Percentiles rank a stretch among this genome's conserved stretches.
Evolutionary conservation across 768 basidiomycete genomes (phyloP).

Genomic region (Rhodotorula graminis): DNA sequence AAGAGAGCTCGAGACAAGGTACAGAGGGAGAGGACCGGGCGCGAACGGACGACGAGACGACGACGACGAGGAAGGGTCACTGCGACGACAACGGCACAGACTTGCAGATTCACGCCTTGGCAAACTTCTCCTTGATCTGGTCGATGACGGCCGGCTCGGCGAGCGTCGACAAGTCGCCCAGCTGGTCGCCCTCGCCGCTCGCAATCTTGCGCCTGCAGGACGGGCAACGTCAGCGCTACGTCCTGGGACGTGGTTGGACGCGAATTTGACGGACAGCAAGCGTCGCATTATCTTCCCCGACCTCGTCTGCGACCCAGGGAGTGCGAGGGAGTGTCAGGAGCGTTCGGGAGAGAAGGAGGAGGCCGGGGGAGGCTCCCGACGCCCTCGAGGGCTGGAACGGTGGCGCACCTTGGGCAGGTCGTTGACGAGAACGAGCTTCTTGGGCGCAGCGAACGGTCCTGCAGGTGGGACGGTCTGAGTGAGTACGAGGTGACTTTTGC

Average conservation of each 20-base stretch:
- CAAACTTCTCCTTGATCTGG: slow-evolving; percentile 51
- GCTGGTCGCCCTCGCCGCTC: slow-evolving; percentile 86
- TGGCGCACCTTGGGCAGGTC: slow-evolving; percentile 69
- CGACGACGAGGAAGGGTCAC: too few relatives aligned
- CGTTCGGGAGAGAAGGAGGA: too few relatives aligned
- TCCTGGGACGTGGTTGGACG: too few relatives aligned
- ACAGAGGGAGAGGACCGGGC: neutral
- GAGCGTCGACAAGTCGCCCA: slow-evolving; percentile 88
- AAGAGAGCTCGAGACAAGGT: neutral
- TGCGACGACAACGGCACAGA: too few relatives aligned
- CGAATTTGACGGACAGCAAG: too few relatives aligned
- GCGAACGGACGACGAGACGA: neutral
- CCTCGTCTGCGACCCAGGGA: slow-evolving; percentile 51
- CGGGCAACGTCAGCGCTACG: too few relatives aligned
- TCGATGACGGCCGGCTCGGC: slow-evolving; percentile 86
- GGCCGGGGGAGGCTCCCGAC: too few relatives aligned
- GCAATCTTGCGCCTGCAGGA: slow-evolving; percentile 72
- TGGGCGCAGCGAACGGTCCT: slow-evolving; percentile 44
- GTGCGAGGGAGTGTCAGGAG: too few relatives aligned
- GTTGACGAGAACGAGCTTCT: slow-evolving; percentile 52
- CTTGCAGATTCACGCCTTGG: neutral
- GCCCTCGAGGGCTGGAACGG: too few relatives aligned
- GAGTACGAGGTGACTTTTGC: too few relatives aligned
- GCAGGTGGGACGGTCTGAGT: too few relatives aligned
- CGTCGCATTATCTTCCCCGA: slow-evolving; percentile 97